Evolutionary conservation across 352 stramenopile species (phyloP).

Genomic region (Pythium grandisporangium): DNA sequence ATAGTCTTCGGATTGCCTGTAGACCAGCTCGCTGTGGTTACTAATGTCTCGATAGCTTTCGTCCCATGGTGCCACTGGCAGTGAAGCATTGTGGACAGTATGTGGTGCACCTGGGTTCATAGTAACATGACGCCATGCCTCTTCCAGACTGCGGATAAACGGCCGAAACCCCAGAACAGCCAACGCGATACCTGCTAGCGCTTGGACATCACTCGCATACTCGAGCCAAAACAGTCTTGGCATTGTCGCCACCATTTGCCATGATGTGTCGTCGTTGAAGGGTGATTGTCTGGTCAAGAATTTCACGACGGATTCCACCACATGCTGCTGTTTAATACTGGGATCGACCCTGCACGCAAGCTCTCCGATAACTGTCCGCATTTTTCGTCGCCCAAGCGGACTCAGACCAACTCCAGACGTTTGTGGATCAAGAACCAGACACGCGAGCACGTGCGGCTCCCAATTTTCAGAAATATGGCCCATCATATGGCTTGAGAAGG

Average conservation of each 20-base stretch:
- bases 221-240: conserved; percentile 39
- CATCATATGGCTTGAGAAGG: conserved; percentile 11
- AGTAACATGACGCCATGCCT: conserved; percentile 9
- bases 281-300: conserved; percentile 22
- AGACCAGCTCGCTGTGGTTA: background rate
- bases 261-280: conserved; percentile 32
- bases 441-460: conserved; percentile 17
- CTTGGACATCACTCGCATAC: conserved; percentile 17
- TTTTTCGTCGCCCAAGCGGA: conserved; percentile 20
- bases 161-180: conserved; percentile 18
- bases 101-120: background rate
- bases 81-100: background rate
- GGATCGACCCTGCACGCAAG: conserved; percentile 8
- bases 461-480: conserved; percentile 10
- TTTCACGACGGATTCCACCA: conserved; percentile 28
- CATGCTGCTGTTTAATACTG: conserved; percentile 4
- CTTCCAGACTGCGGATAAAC: conserved; percentile 18
- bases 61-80: no score
- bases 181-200: conserved; percentile 24
- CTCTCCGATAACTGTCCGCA: conserved; percentile 11
- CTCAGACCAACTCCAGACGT: conserved; percentile 21
- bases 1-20: background rate
- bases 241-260: conserved; percentile 25
- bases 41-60: background rate
- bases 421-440: conserved; percentile 25